Evolutionary conservation across 257 asterid species (phyloP), one percentile per base, ranked within the genome.

Genomic region (Leonotis leonurus): DNA sequence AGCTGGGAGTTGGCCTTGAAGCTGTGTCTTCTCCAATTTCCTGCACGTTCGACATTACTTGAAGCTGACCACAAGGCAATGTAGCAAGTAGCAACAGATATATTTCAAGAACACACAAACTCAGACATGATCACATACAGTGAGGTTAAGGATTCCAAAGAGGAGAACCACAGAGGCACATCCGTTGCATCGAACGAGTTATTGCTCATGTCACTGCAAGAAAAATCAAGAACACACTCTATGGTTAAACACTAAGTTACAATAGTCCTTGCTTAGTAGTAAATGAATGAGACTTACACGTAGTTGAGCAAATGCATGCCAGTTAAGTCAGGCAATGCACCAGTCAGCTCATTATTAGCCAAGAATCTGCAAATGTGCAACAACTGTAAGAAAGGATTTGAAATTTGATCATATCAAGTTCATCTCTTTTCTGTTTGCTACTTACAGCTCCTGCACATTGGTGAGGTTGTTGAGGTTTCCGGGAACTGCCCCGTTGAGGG

Each of bases 201-300:
- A 51, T 86, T 86, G 89, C 96, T 89, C 84, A 82, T 50, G 66
- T 89, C 95, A 80, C 96, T 89, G 90, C 52, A 81, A 57, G 43
- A 49, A 81, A 57, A 48, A 49, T 48, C 36, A 14, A 50, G 48
- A 13, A 40, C 45, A 73, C 20, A 35, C 3, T 25, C 21, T 11
- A 49, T 3, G 10, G 36, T 33, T 8, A 33, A 39, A 4, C 18
- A 10, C 11, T 16, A 4, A 10, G 10, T 5, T 3, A 8, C 29
- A 46, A 0, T 46, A 46, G 7, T 20, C 8, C 8, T 64, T 18
- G 1, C 6, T 49, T 5, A 45, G 24, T 25, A 16, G 7, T 16
- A 49, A n/a, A 12, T 9, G 4, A 48, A 20, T 3, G 43, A 29
- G 45, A 78, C 97, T 77, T 83, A 88, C 98, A 90, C 78, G 51